A percentile compares a stretch with the other conserved stretches of the same genome.
Conservation (phyloP, 2,329 filamentous ascomycete genomes). For the Ascocoryne sarcoides region DNA sequence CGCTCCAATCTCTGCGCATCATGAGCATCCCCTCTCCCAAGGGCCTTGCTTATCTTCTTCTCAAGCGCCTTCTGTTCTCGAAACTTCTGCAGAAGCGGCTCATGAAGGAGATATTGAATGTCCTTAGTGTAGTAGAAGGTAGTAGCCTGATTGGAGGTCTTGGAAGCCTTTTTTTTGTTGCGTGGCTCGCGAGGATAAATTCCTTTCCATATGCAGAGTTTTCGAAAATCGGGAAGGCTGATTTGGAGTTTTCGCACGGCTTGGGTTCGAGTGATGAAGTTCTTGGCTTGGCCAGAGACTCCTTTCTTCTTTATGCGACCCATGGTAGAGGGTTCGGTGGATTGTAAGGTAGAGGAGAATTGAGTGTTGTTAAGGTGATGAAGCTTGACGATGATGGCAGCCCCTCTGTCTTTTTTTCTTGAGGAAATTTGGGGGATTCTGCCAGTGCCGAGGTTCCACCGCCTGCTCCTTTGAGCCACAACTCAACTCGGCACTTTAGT, state of each 20-base stretch:
- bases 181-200: conserved; percentile 97
- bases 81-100: conserved; percentile 89
- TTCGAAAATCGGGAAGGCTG: conserved; percentile 91
- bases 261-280: conserved; percentile 96
- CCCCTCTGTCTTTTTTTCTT: too few relatives aligned
- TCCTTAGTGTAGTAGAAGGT: conserved; percentile 93
- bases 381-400: conserved; percentile 9
- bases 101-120: conserved; percentile 95
- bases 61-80: conserved; percentile 93
- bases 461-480: neutral
- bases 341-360: conserved; percentile 13
- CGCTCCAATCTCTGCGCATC: conserved; percentile 80
- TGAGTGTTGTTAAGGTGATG: conserved; percentile 6
- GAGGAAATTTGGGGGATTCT: too few relatives aligned
- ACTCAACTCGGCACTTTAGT: too few relatives aligned
- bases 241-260: conserved; percentile 97
- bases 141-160: conserved; percentile 79
- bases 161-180: conserved; percentile 94
- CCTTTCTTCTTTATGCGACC: conserved; percentile 84
- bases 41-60: conserved; percentile 91
- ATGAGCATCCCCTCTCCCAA: conserved; percentile 82
- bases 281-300: conserved; percentile 82
- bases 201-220: conserved; percentile 98
- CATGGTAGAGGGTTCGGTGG: conserved; percentile 41
- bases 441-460: too few relatives aligned